phyloP scores from a whole-genome alignment of 1,139 yeast species.

The Blastobotrys arbuscula region DNA sequence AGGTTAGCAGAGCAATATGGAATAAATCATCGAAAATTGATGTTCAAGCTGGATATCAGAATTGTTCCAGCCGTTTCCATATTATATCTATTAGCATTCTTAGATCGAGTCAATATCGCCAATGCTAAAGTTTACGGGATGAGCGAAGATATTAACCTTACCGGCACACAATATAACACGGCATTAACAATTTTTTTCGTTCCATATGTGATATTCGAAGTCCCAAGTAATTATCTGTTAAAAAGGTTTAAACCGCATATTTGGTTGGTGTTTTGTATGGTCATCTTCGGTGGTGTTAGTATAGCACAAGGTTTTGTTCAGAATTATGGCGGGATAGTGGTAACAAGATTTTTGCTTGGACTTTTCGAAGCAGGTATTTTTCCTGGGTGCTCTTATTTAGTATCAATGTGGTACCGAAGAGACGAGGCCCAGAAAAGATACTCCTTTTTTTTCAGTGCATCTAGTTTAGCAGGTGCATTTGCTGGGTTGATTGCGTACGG shows the following conservation, averaged over 20 bases:
- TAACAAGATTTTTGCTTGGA: constrained; percentile 61
- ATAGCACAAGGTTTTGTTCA: constrained; percentile 62
- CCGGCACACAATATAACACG: constrained; percentile 47
- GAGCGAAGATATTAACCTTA: constrained; percentile 12
- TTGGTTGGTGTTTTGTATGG: constrained; percentile 54
- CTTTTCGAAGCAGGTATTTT: constrained; percentile 63
- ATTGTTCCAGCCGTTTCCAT: constrained; percentile 68
- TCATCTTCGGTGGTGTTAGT: constrained; percentile 55
- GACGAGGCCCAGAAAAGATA: constrained; percentile 64
- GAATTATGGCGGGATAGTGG: constrained; percentile 53
- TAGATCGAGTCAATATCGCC: constrained; percentile 69
- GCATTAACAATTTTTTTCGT: constrained; percentile 63
- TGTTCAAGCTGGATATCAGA: constrained; percentile 49
- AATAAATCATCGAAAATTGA: neutral
- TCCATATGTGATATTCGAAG: constrained; percentile 63
- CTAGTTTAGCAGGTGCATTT: constrained; percentile 77
- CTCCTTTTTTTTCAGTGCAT: constrained; percentile 61
- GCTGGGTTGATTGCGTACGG: constrained; percentile 72
- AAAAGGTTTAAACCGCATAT: constrained; percentile 58
- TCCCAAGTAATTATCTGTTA: constrained; percentile 58
- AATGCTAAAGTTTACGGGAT: constrained; percentile 69
- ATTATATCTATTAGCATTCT: constrained; percentile 59
- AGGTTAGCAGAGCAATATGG: neutral
- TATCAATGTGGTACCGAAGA: constrained; percentile 49
- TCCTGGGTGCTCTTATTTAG: constrained; percentile 66